Evolutionary conservation across 352 stramenopile genomes (phyloP), one percentile per base, ranked within the genome.

Genomic region (Blastocystis sp.): DNA sequence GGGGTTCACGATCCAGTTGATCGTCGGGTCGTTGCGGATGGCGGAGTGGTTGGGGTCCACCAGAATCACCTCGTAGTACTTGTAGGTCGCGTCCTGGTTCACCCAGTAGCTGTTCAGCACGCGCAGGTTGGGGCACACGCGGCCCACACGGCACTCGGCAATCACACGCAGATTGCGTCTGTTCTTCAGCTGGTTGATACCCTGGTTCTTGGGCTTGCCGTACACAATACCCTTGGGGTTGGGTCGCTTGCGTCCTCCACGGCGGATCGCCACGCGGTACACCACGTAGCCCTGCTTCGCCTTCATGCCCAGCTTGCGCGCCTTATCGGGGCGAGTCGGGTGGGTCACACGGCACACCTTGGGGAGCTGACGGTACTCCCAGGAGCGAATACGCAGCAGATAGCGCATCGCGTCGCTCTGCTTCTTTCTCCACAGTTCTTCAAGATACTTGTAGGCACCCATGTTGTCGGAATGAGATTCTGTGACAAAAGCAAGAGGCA

Each of bases 81-180:
- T 99, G 96, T 98, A 99, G 89, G 96, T 99, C 48, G 96, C 96
- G 91, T 99, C 97, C 89, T 98, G 95, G 93, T 99, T 99, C 90
- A 99, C 93, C 97, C 97, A 99, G 94, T 99, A 99, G 86, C 96
- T 99, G 95, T 99, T 99, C 41, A 99, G 93, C 82, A 99, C 97
- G 88, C 96, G 94, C 84, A 99, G 91, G 94, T 99, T 99, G 89
- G 91, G 91, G 91, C 96, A 98, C 91, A 96, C 96, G 91, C 95
- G 95, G 91, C 96, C 96, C 28, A 96, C 95, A 91, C 97, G 97
- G 92, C 99, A 96, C 91, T 99, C 97, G 65, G 96, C 96, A 61
- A 99, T 94, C 45, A 52, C 41, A 19, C 88, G 87, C 82, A 99
- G 92, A 93, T 99, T 99, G 89, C 96, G 95, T 89, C 96, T 93